A percentile compares a stretch with the other conserved stretches of the same genome.
phyloP scores from a whole-genome alignment of 1,284 basidiomycete genomes.

The Tilletia indica region DNA sequence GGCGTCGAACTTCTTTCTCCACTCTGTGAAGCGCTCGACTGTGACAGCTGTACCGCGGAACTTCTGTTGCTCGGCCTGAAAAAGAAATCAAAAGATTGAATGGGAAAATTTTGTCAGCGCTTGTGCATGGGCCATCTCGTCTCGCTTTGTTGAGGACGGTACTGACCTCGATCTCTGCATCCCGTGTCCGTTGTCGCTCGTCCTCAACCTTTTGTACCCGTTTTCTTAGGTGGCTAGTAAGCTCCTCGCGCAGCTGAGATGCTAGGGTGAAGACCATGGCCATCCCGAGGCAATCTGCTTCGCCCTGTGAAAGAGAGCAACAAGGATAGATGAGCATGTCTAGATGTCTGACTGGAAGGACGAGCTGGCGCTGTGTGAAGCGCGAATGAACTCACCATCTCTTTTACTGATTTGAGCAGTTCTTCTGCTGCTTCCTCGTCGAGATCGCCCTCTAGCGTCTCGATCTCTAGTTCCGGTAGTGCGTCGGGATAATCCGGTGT shows the following conservation, averaged over 20 bases:
- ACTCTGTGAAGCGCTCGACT: conserved; percentile 71
- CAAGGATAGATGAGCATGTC: not conserved
- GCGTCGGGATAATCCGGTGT: conserved; percentile 71
- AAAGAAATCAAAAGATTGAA: conserved; percentile 10
- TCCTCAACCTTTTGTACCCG: conserved; percentile 63
- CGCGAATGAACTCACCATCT: conserved; percentile 62
- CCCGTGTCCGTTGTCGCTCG: conserved; percentile 67
- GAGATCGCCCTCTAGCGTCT: conserved; percentile 67
- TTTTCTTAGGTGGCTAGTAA: conserved; percentile 60
- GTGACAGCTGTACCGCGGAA: conserved; percentile 89
- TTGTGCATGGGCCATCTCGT: not conserved
- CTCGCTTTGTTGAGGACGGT: not conserved
- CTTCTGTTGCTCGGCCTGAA: conserved; percentile 78
- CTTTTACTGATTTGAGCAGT: conserved; percentile 66
- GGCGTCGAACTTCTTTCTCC: conserved; percentile 72
- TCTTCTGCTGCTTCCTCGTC: conserved; percentile 62
- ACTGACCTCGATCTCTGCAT: conserved; percentile 70
- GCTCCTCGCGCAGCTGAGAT: conserved; percentile 76
- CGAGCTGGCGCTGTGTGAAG: not conserved
- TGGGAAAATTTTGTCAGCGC: too few relatives aligned
- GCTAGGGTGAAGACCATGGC: conserved; percentile 96
- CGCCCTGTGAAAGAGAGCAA: conserved; percentile 57
- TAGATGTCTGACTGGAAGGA: not conserved
- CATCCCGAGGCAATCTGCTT: conserved; percentile 84
- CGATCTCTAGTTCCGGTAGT: conserved; percentile 72